Conservation (phyloP, 768 basidiomycete species). For the Panaeolus cyanescens region DNA sequence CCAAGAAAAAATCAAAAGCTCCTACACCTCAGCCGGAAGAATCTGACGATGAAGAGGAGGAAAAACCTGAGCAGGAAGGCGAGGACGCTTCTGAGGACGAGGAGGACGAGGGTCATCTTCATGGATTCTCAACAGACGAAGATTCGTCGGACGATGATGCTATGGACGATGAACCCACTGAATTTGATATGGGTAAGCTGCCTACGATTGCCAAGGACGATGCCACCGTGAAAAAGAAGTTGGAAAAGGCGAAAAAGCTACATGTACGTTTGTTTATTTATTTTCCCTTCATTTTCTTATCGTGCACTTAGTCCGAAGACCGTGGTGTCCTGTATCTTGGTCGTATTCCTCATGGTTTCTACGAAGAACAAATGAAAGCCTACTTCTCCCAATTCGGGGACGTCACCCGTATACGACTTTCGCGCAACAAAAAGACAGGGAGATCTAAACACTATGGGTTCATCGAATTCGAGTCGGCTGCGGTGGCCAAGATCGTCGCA, state of each 20-base stretch:
- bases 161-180: slow-evolving; percentile 50
- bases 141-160: slow-evolving; percentile 80
- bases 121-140: slow-evolving; percentile 76
- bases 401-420: slow-evolving; percentile 84
- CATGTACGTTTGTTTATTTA: slow-evolving; percentile 50
- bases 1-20: slow-evolving; percentile 30
- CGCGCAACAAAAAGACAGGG: slow-evolving; percentile 96
- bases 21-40: slow-evolving; percentile 19
- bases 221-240: slow-evolving; percentile 65
- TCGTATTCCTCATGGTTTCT: slow-evolving; percentile 95
- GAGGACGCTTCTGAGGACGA: slow-evolving; percentile 15
- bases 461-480: slow-evolving; percentile 87
- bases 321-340: slow-evolving; percentile 88
- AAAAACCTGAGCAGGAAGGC: slow-evolving; percentile 11
- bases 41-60: slow-evolving; percentile 20
- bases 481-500: slow-evolving; percentile 92
- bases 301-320: slow-evolving; percentile 46
- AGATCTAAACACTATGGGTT: slow-evolving; percentile 97
- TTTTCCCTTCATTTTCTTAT: slow-evolving; percentile 1
- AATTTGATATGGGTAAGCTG: slow-evolving; percentile 69
- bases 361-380: slow-evolving; percentile 88
- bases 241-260: slow-evolving; percentile 62
- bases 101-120: slow-evolving; percentile 45
- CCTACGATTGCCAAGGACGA: slow-evolving; percentile 92
- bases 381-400: slow-evolving; percentile 97